Percentiles rank a stretch among this genome's conserved stretches.
Conservation (phyloP, 148 eudicot species). For the Diospyros lotus region DNA sequence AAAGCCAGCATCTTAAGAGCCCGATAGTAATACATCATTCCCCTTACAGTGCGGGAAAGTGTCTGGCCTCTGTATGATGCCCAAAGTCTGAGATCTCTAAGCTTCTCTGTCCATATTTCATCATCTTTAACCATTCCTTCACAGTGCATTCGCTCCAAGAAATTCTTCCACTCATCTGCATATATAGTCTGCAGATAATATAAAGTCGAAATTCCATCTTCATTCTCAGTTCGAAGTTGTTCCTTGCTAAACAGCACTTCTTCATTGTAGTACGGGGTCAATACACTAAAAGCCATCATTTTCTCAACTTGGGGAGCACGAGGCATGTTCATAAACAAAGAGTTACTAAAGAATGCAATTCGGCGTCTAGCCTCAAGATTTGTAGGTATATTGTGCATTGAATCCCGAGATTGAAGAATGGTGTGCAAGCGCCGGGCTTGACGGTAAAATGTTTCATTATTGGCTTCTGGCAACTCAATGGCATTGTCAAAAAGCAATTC, state of each 20-base stretch:
- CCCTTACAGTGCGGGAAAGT: conserved; percentile 82
- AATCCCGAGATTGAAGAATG: conserved; percentile 71
- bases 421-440: conserved; percentile 72
- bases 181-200: conserved; percentile 81
- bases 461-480: conserved; percentile 51
- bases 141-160: conserved; percentile 63
- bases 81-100: conserved; percentile 72
- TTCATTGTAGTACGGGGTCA: conserved; percentile 87
- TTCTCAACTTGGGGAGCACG: conserved; percentile 94
- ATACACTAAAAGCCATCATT: conserved; percentile 81
- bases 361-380: conserved; percentile 86
- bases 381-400: conserved; percentile 68
- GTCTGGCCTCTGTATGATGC: conserved; percentile 91
- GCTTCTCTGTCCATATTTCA: conserved; percentile 49
- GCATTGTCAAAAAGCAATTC: conserved; percentile 67
- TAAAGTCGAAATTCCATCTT: conserved; percentile 82
- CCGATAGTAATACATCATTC: conserved; percentile 91
- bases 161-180: conserved; percentile 81
- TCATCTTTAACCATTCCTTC: conserved; percentile 54
- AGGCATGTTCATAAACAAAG: conserved; percentile 94
- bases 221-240: conserved; percentile 73
- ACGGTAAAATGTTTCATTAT: conserved; percentile 56
- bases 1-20: conserved; percentile 88
- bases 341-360: conserved; percentile 84
- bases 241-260: conserved; percentile 75